These are phyloP conservation scores for Naegleria fowleri DNA, from an alignment of 208 protist genomes.

Conservation along the genomic window DNA sequence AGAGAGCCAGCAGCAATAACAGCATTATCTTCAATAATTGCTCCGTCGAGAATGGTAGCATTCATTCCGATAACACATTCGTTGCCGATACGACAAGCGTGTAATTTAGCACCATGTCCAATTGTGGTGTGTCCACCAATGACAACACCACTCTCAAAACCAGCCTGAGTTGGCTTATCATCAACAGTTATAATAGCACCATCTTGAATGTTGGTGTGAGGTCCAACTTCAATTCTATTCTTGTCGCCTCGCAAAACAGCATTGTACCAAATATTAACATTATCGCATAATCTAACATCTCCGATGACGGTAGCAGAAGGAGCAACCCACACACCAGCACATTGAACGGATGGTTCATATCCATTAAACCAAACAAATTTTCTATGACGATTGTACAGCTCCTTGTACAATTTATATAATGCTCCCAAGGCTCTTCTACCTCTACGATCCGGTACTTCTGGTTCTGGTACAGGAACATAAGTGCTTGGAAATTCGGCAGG, in stretches of 20 bases:
- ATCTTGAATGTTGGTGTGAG: conserved; percentile 47
- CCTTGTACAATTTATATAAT: not conserved
- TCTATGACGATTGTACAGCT: conserved; percentile 1
- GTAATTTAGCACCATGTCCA: conserved; percentile 44
- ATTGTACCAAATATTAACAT: conserved; percentile 74
- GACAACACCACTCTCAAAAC: not conserved
- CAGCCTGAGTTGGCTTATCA: not conserved
- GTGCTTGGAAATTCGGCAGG: conserved; percentile 15
- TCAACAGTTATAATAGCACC: conserved; percentile 39
- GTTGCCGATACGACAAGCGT: conserved; percentile 45
- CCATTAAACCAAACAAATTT: conserved; percentile 16
- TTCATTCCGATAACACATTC: conserved; percentile 44
- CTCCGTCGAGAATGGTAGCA: conserved; percentile 36
- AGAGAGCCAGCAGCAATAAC: conserved; percentile 71
- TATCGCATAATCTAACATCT: conserved; percentile 69
- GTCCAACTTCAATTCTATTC: conserved; percentile 34
- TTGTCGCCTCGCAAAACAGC: conserved; percentile 68
- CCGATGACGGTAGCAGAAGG: conserved; percentile 70
- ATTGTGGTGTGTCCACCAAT: conserved; percentile 46
- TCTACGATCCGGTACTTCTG: not conserved
- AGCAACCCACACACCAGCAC: conserved; percentile 48
- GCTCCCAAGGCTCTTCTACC: not conserved
- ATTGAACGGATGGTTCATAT: not conserved
- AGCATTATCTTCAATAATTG: conserved; percentile 68
- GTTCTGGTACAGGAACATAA: not conserved